Evolutionary conservation across 257 asterid species (phyloP).

Genomic region (Solanum lignicaule): DNA sequence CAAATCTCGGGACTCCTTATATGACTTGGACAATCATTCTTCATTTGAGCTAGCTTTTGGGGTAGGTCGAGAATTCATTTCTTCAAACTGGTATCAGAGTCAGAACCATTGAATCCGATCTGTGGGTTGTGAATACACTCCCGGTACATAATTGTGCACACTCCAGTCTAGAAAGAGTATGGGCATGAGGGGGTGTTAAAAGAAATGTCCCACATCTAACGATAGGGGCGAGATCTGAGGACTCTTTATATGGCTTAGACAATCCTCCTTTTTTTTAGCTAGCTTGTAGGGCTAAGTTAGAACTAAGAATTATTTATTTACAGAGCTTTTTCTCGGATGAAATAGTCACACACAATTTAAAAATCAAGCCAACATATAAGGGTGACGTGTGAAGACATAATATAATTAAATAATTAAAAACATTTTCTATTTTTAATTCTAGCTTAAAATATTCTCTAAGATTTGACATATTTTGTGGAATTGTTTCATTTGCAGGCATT

Average conservation of each 20-base stretch:
- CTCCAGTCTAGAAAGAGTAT: background rate
- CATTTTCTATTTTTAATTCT: background rate
- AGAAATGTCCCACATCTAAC: background rate
- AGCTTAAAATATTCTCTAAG: background rate
- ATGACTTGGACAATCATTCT: background rate
- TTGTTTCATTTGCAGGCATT: constrained; percentile 35
- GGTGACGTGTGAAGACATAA: background rate
- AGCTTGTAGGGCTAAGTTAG: background rate
- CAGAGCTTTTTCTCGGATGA: too few species aligned
- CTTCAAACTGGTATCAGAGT: fast-evolving
- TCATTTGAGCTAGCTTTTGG: background rate
- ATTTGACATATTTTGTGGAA: background rate
- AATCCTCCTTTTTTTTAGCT: fast-evolving
- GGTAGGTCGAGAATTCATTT: background rate
- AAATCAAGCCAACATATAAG: background rate
- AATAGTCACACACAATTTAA: too few species aligned
- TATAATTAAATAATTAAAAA: background rate
- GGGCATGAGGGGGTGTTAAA: background rate
- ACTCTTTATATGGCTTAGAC: background rate
- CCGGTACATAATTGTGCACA: background rate
- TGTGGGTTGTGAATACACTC: background rate
- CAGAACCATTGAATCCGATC: background rate
- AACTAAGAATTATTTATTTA: background rate
- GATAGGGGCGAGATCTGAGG: background rate
- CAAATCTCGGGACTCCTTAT: background rate